Conservation (phyloP, 192 early-diverging fungal species). For the Spizellomyces sp. region DNA sequence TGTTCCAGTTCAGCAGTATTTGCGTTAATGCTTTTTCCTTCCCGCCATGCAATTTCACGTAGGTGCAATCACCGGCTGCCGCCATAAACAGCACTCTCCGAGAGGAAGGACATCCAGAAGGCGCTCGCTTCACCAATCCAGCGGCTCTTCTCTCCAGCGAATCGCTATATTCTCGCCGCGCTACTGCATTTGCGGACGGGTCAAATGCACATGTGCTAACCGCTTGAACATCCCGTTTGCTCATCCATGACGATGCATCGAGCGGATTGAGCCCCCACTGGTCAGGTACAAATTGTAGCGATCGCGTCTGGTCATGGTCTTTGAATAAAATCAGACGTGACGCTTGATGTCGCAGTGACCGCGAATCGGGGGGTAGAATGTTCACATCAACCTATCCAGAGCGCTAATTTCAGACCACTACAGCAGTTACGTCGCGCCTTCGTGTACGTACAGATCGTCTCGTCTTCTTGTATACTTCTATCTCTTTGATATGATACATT, state of each 20-base stretch:
- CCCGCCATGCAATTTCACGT: constrained; percentile 40
- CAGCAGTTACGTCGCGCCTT: no score
- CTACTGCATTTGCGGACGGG: not conserved
- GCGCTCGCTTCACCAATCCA: constrained; percentile 19
- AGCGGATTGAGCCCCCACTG: not conserved
- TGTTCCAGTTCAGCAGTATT: constrained; percentile 83
- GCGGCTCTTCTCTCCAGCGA: constrained; percentile 8
- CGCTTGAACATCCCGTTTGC: constrained; percentile 4
- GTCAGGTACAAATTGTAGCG: not conserved
- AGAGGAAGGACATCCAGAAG: constrained; percentile 30
- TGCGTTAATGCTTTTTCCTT: constrained; percentile 47
- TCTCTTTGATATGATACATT: constrained; percentile 41
- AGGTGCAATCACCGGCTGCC: constrained; percentile 55
- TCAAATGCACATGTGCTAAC: constrained; percentile 20
- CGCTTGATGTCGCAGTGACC: constrained; percentile 12
- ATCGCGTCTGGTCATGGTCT: constrained; percentile 22
- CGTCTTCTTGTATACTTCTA: constrained; percentile 30
- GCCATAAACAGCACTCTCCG: constrained; percentile 49
- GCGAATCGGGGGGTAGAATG: constrained; percentile 31
- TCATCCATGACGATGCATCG: constrained; percentile 1
- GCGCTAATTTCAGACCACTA: no score
- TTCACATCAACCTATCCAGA: constrained; percentile 29
- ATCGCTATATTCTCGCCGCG: not conserved
- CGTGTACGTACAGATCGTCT: constrained; percentile 12
- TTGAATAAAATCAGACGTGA: constrained; percentile 38